A percentile compares a stretch with the other conserved stretches of the same genome.
Conservation (phyloP, 768 basidiomycete genomes). For the Russula emetica region DNA sequence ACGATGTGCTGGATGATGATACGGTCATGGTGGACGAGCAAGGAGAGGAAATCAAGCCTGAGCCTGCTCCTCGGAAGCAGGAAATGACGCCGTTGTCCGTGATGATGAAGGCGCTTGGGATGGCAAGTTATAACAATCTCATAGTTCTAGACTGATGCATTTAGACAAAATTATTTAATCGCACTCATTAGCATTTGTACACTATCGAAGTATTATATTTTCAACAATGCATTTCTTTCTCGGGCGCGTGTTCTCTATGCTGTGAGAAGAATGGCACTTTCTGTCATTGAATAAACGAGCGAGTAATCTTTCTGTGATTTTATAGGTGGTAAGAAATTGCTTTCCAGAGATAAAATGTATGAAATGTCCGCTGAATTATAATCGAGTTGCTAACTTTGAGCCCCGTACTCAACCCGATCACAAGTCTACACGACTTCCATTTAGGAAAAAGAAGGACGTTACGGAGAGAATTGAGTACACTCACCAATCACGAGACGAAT, state of each 20-base stretch:
- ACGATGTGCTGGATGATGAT: constrained; percentile 33
- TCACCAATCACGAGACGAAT: constrained; percentile 40
- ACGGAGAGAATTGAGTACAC: not conserved
- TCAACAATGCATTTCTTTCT: not conserved
- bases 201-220: constrained; percentile 1
- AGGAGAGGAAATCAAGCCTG: constrained; percentile 34
- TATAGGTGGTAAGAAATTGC: not conserved
- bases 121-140: constrained; percentile 52
- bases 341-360: not conserved
- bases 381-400: not conserved
- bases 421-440: not conserved
- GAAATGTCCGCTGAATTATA: not conserved
- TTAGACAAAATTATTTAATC: constrained; percentile 1
- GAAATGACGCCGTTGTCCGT: constrained; percentile 36
- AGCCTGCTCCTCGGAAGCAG: constrained; percentile 28
- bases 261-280: no score
- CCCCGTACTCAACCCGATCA: not conserved
- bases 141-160: constrained; percentile 49
- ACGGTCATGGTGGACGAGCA: constrained; percentile 36
- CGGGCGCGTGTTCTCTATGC: no score
- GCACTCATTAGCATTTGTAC: not conserved
- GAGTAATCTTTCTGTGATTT: no score
- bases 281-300: no score
- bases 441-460: not conserved
- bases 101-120: constrained; percentile 43